These are phyloP conservation scores for Amanita phalloides DNA, from an alignment of 768 basidiomycete genomes.

Conservation along the genomic window DNA sequence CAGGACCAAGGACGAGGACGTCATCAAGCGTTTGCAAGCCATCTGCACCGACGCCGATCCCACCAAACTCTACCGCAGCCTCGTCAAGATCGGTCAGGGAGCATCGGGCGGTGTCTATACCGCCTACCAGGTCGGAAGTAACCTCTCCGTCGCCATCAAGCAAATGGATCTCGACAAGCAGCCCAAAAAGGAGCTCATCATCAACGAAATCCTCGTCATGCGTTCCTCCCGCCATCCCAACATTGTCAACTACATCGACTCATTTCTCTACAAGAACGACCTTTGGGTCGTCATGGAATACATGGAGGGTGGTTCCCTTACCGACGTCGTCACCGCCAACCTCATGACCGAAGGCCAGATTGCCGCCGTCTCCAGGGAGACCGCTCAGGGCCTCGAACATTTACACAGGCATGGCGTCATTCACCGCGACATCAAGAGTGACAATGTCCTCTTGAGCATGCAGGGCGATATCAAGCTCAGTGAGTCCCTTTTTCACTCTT, in stretches of 20 bases:
- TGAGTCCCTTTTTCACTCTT: slow-evolving; percentile 30
- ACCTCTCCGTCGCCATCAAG: slow-evolving; percentile 94
- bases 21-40: slow-evolving; percentile 80
- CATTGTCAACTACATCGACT: slow-evolving; percentile 99
- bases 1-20: slow-evolving; percentile 76
- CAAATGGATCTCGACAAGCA: slow-evolving; percentile 99
- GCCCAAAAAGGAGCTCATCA: slow-evolving; percentile 98
- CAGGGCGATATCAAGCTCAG: slow-evolving; percentile 97
- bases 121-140: slow-evolving; percentile 94
- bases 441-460: slow-evolving; percentile 89
- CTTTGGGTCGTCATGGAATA: slow-evolving; percentile 99
- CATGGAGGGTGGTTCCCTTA: slow-evolving; percentile 94
- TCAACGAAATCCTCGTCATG: slow-evolving; percentile 99
- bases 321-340: slow-evolving; percentile 92
- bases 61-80: slow-evolving; percentile 81
- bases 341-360: slow-evolving; percentile 99
- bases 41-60: slow-evolving; percentile 99
- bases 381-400: slow-evolving; percentile 87
- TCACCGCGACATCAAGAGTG: slow-evolving; percentile 98
- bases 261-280: slow-evolving; percentile 95
- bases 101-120: slow-evolving; percentile 98
- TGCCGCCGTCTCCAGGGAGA: slow-evolving; percentile 91
- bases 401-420: slow-evolving; percentile 95
- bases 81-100: slow-evolving; percentile 97
- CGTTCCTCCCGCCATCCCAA: slow-evolving; percentile 94